Evolutionary conservation across 176 grass and related monocot genomes (phyloP).

Genomic region (Saccharum officinarum): DNA sequence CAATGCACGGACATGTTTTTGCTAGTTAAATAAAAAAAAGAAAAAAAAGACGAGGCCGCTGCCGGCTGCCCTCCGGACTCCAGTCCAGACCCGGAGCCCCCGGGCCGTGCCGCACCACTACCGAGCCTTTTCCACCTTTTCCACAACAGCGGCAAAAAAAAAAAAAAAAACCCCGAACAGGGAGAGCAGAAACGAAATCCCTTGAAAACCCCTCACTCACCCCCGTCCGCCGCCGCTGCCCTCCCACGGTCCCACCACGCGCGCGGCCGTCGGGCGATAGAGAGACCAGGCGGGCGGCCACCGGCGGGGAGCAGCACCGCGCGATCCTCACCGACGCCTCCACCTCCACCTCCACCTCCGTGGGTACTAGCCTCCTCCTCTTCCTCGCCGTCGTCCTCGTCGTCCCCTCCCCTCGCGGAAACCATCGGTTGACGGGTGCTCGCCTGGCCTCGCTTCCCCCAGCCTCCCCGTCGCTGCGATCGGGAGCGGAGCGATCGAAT

Average conservation of each 20-base stretch:
- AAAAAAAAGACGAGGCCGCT: too few species aligned
- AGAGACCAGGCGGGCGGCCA: constrained; percentile 1
- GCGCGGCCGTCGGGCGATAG: neutral
- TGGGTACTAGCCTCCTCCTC: neutral
- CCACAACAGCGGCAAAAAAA: too few species aligned
- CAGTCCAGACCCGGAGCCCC: neutral
- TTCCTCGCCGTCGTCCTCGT: neutral
- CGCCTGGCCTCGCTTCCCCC: neutral
- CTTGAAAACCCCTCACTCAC: constrained; percentile 12
- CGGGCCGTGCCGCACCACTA: neutral
- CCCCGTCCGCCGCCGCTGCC: constrained; percentile 16
- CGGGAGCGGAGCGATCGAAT: neutral
- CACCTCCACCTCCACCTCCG: neutral
- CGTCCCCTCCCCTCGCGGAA: neutral
- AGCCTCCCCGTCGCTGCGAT: neutral
- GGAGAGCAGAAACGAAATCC: neutral
- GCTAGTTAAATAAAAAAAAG: too few species aligned
- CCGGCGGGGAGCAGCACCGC: neutral
- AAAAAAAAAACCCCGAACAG: neutral
- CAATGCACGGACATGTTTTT: too few species aligned
- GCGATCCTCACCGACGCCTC: constrained; percentile 24
- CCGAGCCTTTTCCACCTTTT: neutral
- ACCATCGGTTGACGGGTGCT: neutral
- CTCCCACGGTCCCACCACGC: neutral
- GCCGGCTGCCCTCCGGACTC: neutral